Base-by-base conservation (phyloP, 1,284 basidiomycete genomes). In the Xanthoconium separans region DNA sequence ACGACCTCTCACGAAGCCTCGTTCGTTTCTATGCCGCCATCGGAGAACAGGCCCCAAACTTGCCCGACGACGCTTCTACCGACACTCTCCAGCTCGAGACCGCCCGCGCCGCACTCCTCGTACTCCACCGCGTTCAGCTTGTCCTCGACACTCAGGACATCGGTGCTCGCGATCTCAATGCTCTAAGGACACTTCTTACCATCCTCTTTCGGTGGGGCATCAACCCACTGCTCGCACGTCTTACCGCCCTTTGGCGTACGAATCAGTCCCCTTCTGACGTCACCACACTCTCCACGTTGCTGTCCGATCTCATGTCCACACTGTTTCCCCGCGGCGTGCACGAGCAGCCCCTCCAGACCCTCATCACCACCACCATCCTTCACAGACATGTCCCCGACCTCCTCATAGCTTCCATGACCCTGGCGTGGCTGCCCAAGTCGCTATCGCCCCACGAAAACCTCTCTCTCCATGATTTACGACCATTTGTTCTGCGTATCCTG, bases 161-260 rank as follows among this genome's bases (percentile, higher is more conserved):
- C 50, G 88, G 87, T 0, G 80, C 83, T 2, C 79, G 85, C 52
- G 89, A 92, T 66, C 67, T 90, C 40, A 68, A 75, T 6, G 70
- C 82, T 55, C 66, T 91, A 2, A 79, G 83, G 33, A 85, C 83
- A 0, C 73, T 90, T 24, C 64, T 87, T 10, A 81, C 85, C 13
- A 77, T 91, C 51, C 68, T 79, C 20, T 87, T 91, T 65, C 84
- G 82, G 58, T 90, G 89, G 89, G 84, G 81, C 6, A 65, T 81
- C 5, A 78, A 83, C 18, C 79, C 79, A 6, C 63, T 85, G 9
- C 73, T 86, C 30, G 60, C 65, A 12, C 74, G 72, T 51, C 67
- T 83, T 16, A 62, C 71, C 9, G 67, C 73, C 36, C 69, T 75
- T 6, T 82, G 80, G 72, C 75, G 78, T 7, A 68, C 64, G 44